Percentiles rank a stretch among this genome's conserved stretches.
phyloP scores from a whole-genome alignment of 495 filamentous ascomycete genomes.

The Talaromyces wortmannii region DNA sequence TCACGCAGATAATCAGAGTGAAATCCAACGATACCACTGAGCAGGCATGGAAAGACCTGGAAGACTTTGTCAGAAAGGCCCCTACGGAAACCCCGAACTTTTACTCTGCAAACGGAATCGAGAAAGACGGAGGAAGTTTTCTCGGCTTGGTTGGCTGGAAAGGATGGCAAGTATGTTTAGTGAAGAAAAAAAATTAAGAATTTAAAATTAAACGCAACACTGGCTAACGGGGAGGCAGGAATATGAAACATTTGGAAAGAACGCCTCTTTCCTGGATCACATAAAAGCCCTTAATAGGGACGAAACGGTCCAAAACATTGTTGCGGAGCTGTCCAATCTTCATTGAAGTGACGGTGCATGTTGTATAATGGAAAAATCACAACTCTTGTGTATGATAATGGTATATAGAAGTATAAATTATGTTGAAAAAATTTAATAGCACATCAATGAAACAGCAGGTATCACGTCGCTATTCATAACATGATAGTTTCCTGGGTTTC shows the following conservation, averaged over 20 bases:
- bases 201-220: too few relatives aligned
- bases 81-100: neutral
- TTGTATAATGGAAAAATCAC: too few relatives aligned
- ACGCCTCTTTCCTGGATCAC: neutral
- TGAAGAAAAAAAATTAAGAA: too few relatives aligned
- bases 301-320: neutral
- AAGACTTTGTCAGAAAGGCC: neutral
- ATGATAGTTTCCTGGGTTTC: too few relatives aligned
- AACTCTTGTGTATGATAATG: too few relatives aligned
- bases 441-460: too few relatives aligned
- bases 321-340: neutral
- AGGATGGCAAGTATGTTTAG: neutral
- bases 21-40: neutral
- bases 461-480: too few relatives aligned
- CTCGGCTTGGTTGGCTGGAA: neutral
- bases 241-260: neutral
- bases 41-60: neutral
- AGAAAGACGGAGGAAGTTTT: neutral
- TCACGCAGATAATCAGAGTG: neutral
- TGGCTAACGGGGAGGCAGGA: neutral
- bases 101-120: neutral
- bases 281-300: neutral
- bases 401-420: too few relatives aligned
- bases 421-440: too few relatives aligned
- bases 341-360: too few relatives aligned